Percentiles rank a stretch among this genome's conserved stretches.
phyloP scores from a whole-genome alignment of 2,329 filamentous ascomycete genomes.

The Cladosporium cucumerinum region DNA sequence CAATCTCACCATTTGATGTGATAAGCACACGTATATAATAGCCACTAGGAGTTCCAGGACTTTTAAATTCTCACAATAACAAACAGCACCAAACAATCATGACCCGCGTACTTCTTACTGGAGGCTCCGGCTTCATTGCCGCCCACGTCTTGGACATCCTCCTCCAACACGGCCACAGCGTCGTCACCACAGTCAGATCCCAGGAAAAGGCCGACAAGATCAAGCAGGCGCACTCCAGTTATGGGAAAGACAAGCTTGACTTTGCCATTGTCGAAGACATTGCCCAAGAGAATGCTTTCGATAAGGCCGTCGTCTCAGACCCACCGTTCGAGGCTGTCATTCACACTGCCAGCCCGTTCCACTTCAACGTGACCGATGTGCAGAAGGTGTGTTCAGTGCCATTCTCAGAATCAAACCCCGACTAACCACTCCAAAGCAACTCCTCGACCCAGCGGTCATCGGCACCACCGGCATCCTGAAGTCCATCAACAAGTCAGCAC shows the following conservation, averaged over 20 bases:
- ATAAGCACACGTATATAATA: slow-evolving; percentile 2
- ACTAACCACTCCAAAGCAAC: slow-evolving; percentile 34
- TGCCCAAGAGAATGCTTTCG: slow-evolving; percentile 65
- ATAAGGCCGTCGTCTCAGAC: slow-evolving; percentile 56
- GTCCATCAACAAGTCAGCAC: slow-evolving; percentile 58
- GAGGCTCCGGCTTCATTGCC: slow-evolving; percentile 64
- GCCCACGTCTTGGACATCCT: slow-evolving; percentile 61
- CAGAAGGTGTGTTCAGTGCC: slow-evolving; percentile 47
- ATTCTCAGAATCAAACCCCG: neutral
- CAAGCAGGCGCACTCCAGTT: slow-evolving; percentile 50
- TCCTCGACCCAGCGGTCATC: slow-evolving; percentile 60
- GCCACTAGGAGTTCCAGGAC: neutral
- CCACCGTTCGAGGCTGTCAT: slow-evolving; percentile 70
- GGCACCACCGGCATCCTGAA: slow-evolving; percentile 62
- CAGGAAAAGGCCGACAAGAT: slow-evolving; percentile 61
- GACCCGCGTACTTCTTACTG: slow-evolving; percentile 37
- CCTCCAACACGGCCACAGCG: slow-evolving; percentile 54
- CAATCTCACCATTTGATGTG: neutral
- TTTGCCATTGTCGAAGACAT: slow-evolving; percentile 72
- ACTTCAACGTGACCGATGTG: slow-evolving; percentile 68
- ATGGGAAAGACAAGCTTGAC: slow-evolving; percentile 55
- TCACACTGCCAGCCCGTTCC: slow-evolving; percentile 72
- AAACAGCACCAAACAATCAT: slow-evolving; percentile 17
- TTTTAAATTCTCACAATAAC: neutral
- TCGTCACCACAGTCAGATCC: slow-evolving; percentile 61